phyloP scores from a whole-genome alignment of 140 eudicot genomes.

The Eryngium alpinum region DNA sequence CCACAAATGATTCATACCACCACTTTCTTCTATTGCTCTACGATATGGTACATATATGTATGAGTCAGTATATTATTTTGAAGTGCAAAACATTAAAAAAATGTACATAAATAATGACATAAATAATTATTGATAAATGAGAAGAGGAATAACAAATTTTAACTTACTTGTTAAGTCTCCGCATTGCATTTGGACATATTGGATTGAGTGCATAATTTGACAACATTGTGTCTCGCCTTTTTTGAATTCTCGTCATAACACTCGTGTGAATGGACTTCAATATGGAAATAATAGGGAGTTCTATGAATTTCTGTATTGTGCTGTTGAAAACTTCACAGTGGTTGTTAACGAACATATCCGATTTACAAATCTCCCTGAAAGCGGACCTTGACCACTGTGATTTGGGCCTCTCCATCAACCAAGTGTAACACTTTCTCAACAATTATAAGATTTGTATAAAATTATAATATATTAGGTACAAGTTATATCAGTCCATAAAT shows the following conservation, averaged over 20 bases:
- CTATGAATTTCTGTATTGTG: neutral
- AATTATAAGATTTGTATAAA: too few species aligned
- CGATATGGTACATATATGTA: too few species aligned
- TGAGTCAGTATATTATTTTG: too few species aligned
- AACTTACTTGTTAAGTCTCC: neutral
- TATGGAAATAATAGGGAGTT: neutral
- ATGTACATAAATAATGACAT: too few species aligned
- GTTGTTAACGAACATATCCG: neutral
- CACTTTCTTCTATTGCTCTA: too few species aligned
- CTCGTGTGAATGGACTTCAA: neutral
- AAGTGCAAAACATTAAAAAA: too few species aligned
- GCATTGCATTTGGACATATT: neutral
- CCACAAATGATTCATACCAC: too few species aligned
- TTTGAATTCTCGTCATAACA: neutral
- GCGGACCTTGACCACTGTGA: neutral
- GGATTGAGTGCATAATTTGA: neutral
- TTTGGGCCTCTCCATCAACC: neutral
- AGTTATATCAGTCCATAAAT: too few species aligned
- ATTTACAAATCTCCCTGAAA: neutral
- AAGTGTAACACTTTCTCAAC: neutral
- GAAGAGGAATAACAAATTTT: too few species aligned
- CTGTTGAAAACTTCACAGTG: neutral
- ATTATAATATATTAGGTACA: too few species aligned
- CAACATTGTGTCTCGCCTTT: neutral
- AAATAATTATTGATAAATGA: too few species aligned